Conservation (phyloP, 805 yeast genomes). For the Ogataea ganodermae region DNA sequence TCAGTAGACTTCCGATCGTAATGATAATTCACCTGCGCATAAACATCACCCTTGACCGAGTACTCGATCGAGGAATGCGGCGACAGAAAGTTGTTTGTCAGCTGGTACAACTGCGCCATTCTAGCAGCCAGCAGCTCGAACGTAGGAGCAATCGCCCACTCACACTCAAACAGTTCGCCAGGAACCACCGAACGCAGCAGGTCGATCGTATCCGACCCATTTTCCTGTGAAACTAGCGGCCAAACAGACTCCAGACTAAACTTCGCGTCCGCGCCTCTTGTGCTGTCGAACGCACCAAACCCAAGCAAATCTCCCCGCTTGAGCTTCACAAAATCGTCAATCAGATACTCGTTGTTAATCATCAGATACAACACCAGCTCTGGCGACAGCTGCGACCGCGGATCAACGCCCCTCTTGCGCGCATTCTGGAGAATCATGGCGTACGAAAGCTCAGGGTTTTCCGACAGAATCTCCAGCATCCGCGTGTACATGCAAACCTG, state of each 20-base stretch:
- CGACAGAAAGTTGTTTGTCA: slow-evolving; percentile 40
- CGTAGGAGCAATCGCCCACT: slow-evolving; percentile 60
- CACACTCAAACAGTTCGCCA: slow-evolving; percentile 14
- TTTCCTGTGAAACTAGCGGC: not conserved
- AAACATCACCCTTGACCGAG: slow-evolving; percentile 45
- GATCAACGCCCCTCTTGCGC: slow-evolving; percentile 45
- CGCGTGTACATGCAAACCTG: slow-evolving; percentile 64
- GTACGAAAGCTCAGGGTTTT: slow-evolving; percentile 38
- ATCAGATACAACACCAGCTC: slow-evolving; percentile 42
- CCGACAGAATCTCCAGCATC: slow-evolving; percentile 44
- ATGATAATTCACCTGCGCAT: slow-evolving; percentile 42
- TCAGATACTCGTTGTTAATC: slow-evolving; percentile 38
- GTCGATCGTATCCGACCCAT: slow-evolving; percentile 8
- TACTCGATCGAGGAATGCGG: slow-evolving; percentile 51
- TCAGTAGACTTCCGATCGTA: slow-evolving; percentile 39
- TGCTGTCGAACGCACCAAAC: slow-evolving; percentile 41
- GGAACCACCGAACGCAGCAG: slow-evolving; percentile 15
- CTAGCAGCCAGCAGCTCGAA: slow-evolving; percentile 57
- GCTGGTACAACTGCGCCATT: slow-evolving; percentile 46
- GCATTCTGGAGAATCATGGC: slow-evolving; percentile 48
- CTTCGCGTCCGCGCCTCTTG: slow-evolving; percentile 12
- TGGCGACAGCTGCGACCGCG: slow-evolving; percentile 50
- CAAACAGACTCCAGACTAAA: slow-evolving; percentile 16
- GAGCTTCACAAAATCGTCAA: slow-evolving; percentile 45
- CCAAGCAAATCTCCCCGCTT: slow-evolving; percentile 49